phyloP scores from a whole-genome alignment of 805 yeast genomes.

The Saturnispora sanitii region DNA sequence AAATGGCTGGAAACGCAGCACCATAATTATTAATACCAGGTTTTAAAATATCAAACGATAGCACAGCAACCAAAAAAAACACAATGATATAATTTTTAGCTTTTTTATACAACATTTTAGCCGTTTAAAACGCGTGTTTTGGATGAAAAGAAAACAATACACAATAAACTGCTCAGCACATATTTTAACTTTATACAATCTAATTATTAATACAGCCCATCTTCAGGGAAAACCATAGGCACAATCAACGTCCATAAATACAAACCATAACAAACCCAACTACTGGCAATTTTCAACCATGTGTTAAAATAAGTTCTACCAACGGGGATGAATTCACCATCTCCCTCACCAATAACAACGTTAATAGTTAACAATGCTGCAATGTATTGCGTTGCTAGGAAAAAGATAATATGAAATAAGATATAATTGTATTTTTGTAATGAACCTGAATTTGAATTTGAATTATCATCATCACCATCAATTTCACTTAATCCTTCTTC shows the following conservation, averaged over 20 bases:
- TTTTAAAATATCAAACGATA: no score
- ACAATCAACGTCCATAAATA: slow-evolving; percentile 91
- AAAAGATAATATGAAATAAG: slow-evolving; percentile 82
- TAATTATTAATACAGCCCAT: no score
- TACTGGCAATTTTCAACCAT: slow-evolving; percentile 86
- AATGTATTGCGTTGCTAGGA: slow-evolving; percentile 93
- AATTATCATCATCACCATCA: slow-evolving; percentile 31
- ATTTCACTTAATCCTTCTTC: slow-evolving; percentile 58
- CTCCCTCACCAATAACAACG: slow-evolving; percentile 65
- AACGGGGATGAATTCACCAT: slow-evolving; percentile 89
- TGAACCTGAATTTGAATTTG: no score
- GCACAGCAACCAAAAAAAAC: no score
- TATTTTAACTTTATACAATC: no score
- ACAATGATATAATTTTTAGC: no score
- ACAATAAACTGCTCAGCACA: no score
- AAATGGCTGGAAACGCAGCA: no score
- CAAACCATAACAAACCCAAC: slow-evolving; percentile 82
- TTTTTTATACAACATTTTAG: no score
- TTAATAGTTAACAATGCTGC: slow-evolving; percentile 89
- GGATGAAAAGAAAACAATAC: no score
- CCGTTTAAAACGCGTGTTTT: no score
- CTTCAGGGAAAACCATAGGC: slow-evolving; percentile 84
- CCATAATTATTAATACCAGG: no score
- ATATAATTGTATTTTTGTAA: slow-evolving; percentile 82
- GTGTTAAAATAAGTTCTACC: slow-evolving; percentile 94